Evolutionary conservation across 2,329 filamentous ascomycete species (phyloP).

Genomic region (Chalaropsis thielavioides): DNA sequence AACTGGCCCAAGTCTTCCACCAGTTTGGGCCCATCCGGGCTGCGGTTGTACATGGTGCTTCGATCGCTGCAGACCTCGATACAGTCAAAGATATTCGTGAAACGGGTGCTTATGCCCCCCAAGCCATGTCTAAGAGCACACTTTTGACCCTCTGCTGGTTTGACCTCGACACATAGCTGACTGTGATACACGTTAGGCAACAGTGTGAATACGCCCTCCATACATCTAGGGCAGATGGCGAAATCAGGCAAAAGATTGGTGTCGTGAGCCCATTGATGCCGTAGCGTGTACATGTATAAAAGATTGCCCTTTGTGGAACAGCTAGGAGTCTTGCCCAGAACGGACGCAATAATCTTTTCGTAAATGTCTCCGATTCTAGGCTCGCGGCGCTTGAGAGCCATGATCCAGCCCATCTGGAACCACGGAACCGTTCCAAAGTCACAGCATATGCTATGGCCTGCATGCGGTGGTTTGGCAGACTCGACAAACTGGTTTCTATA

Average conservation of each 20-base stretch:
- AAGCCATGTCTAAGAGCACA: conserved; percentile 43
- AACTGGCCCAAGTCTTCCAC: conserved; percentile 48
- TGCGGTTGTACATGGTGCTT: conserved; percentile 21
- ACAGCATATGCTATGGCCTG: conserved; percentile 40
- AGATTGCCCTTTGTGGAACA: conserved; percentile 30
- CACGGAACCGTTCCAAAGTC: conserved; percentile 65
- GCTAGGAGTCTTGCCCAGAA: conserved; percentile 24
- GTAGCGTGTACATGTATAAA: conserved; percentile 57
- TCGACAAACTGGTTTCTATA: conserved; percentile 53
- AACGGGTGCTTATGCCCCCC: conserved; percentile 38
- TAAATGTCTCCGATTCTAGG: conserved; percentile 53
- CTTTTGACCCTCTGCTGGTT: conserved; percentile 13
- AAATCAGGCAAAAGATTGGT: conserved; percentile 53
- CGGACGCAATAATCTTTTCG: conserved; percentile 42
- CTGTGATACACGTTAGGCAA: conserved; percentile 32
- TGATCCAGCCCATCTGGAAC: conserved; percentile 71
- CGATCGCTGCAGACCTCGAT: conserved; percentile 34
- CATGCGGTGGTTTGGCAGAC: conserved; percentile 30
- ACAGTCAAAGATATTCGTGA: conserved; percentile 49
- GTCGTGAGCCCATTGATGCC: conserved; percentile 45
- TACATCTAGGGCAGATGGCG: conserved; percentile 58
- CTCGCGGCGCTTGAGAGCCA: conserved; percentile 56
- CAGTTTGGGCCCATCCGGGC: conserved; percentile 46
- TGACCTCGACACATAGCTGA: conserved; percentile 44
- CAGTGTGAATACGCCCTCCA: conserved; percentile 51